Base-by-base conservation (phyloP, 257 asterid species). In the Leonotis leonurus region DNA sequence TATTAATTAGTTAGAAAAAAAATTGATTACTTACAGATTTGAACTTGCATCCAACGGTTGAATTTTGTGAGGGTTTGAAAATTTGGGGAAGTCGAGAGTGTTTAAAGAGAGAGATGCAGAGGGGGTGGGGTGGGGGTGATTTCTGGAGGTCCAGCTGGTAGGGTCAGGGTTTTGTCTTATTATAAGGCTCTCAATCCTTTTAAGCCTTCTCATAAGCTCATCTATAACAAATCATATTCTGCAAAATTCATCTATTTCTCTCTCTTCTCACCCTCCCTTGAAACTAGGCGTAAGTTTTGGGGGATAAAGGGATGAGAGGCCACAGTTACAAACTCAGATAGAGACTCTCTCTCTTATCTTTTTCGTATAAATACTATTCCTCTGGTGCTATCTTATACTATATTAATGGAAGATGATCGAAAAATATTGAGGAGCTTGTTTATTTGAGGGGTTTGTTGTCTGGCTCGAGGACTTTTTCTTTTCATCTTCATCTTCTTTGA, bases 201-300 rank as follows among this genome's bases (percentile, higher is more conserved):
- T 60, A 30, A 44, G 32, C 63, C 55, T 51, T 24, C 35, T 54
- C 67, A 54, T 54, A 67, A 71, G 37, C 64, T 18, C 64, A 9
- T 55, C 44, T 35, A 52, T 30, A 67, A 33, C 77, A 71, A 61
- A 63, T 68, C 64, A 60, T 30, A 56, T 64, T 36, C 56, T 46
- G 44, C 72, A 71, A 71, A 48, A n/a, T n/a, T n/a, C n/a, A n/a
- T n/a, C n/a, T n/a, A 49, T 21, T 37, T 37, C n/a, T n/a, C n/a
- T 43, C 25, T 27, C 56, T 17, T 30, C n/a, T n/a, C n/a, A n/a
- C n/a, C 45, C 65, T 36, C 80, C 82, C 86, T 71, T 58, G 62
- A 80, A 80, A 75, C 66, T 40, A 75, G 85, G 83, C 89, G 83
- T 36, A 70, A 75, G 72, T 77, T 68, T 75, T 82, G 82, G 86